Conservation (phyloP, 2,329 filamentous ascomycete genomes). For the Hansfordia pulvinata region DNA sequence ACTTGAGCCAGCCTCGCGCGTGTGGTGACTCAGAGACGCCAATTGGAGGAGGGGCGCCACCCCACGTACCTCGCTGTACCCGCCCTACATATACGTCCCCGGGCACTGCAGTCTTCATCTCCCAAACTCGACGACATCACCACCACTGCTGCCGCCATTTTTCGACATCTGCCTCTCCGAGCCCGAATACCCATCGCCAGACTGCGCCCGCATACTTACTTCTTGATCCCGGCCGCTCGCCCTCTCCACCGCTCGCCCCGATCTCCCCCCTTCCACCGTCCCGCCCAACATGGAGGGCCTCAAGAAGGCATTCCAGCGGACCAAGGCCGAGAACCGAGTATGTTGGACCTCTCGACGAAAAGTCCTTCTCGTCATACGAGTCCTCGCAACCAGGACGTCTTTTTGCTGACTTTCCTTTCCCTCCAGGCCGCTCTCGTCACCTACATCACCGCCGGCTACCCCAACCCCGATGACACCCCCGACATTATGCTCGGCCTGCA, state of each 20-base stretch:
- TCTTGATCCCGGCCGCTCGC: too few relatives aligned
- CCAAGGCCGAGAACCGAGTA: constrained; percentile 46
- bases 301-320: constrained; percentile 44
- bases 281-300: constrained; percentile 43
- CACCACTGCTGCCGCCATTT: too few relatives aligned
- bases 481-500: constrained; percentile 82
- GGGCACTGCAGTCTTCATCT: too few relatives aligned
- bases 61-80: too few relatives aligned
- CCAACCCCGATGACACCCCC: constrained; percentile 67
- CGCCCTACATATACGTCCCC: too few relatives aligned
- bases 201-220: too few relatives aligned
- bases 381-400: not conserved
- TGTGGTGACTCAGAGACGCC: too few relatives aligned
- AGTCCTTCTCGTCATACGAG: constrained; percentile 8
- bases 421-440: constrained; percentile 71
- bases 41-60: too few relatives aligned
- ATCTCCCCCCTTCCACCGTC: constrained; percentile 3
- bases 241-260: constrained; percentile 1
- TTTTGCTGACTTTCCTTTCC: constrained; percentile 5
- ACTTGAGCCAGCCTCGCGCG: too few relatives aligned
- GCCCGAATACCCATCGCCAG: too few relatives aligned
- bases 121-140: too few relatives aligned
- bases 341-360: constrained; percentile 14
- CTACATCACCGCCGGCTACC: constrained; percentile 92
- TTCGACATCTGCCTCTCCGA: too few relatives aligned